A percentile compares a stretch with the other conserved stretches of the same genome.
Conservation (phyloP, 768 basidiomycete species). For the Chalciporus pseudorubinellus region DNA sequence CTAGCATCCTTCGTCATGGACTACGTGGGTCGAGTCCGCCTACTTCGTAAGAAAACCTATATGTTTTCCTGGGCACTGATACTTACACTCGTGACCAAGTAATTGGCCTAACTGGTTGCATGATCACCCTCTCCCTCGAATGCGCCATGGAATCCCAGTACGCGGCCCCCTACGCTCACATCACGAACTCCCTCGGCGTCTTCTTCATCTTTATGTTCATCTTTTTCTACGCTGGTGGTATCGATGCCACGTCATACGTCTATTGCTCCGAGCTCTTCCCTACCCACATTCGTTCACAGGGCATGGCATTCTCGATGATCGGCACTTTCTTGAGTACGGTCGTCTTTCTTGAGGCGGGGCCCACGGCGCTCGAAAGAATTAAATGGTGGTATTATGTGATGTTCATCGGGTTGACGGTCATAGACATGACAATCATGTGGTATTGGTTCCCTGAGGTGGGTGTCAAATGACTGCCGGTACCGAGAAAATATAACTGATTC, state of each 20-base stretch:
- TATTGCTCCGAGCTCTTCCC: constrained; percentile 1
- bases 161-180: not conserved
- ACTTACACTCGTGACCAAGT: too few relatives aligned
- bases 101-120: not conserved
- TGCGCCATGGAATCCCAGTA: not conserved
- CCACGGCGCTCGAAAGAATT: not conserved
- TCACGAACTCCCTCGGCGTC: not conserved
- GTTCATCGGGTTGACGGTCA: not conserved
- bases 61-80: too few relatives aligned
- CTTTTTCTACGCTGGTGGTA: constrained; percentile 3
- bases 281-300: not conserved
- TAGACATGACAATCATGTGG: not conserved
- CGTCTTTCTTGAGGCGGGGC: not conserved
- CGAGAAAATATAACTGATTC: too few relatives aligned
- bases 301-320: not conserved
- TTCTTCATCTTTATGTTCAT: constrained; percentile 2
- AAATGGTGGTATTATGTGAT: not conserved
- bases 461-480: too few relatives aligned
- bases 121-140: not conserved
- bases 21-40: not conserved
- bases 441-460: constrained; percentile 1
- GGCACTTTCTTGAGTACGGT: not conserved
- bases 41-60: not conserved
- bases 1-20: not conserved
- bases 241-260: not conserved